Base-by-base conservation (phyloP, 2,329 filamentous ascomycete species). In the Beauveria scarabaeidicola region DNA sequence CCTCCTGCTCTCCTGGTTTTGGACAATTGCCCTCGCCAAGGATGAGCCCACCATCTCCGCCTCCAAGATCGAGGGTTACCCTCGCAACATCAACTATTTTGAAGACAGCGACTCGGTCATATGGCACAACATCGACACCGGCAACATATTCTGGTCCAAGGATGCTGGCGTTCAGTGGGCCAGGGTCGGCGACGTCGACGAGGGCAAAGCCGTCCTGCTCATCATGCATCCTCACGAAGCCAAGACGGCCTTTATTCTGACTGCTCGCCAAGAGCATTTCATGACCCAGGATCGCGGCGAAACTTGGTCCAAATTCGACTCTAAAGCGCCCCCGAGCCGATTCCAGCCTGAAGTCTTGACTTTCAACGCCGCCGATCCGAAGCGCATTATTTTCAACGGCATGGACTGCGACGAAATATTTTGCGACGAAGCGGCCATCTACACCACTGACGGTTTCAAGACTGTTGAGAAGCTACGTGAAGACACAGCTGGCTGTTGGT, bases 371-470 rank as follows among this genome's bases (percentile, higher is more conserved):
- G 79, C 76, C 64, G 90, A 99, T 71, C 84, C 88, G 23, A 84
- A 93, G 68, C 90, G 90, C 74, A 89, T 97, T 63, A 83, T 99
- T 63, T 91, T 94, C 75, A 88, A 92, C 70, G 85, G 86, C 69
- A 84, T 87, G 78, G 78, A 85, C 63, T 92, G 89, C 70, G 74
- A 80, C 19, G 78, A 82, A 48, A 77, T 83, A 27, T 81, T 83
- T 67, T 91, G 88, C 71, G 77, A 81, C 62, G 83, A 87, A 68
- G 74, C 81, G 61, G 77, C 82, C 58, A 77, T 79, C 69, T 97
- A 96, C 71, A 97, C 94, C 3, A 86, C 81, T 15, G 88, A 97
- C 72, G 90, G 90, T 64, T 99, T 99, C 77, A 80, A 87, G 64
- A 82, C 81, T 5, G 81, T 84, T 55, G 81, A 88, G 64, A 73